Evolutionary conservation across 345 rosid genomes (phyloP), one percentile per base, ranked within the genome.

Genomic region (Citropsis articulata): DNA sequence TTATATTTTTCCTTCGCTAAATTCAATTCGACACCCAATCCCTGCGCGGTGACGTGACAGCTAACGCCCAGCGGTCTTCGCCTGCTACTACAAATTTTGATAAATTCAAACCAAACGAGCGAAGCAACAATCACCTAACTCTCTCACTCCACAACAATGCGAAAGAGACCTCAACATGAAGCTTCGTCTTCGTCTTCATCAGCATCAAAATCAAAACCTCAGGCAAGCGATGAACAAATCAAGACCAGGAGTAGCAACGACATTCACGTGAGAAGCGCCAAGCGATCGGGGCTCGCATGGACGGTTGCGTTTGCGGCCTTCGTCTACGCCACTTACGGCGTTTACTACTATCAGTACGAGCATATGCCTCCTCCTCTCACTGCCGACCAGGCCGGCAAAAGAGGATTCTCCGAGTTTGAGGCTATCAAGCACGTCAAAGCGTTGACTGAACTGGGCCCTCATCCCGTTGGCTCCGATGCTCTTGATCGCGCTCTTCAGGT

Each of bases 341-440:
- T 91, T 72, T 86, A 91, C 70, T 59, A 68, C 18, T 87, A 89
- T 64, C 99, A 96, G 87, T 85, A 63, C 72, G 88, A 85, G 81
- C 85, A 21, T 76, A 56, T 96, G 87, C 98, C 98, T 18, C 50
- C 13, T 71, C 97, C 97, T 1, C 91, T 94, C 25, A 87, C 89
- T 6, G 84, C 93, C 2, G 88, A 87, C 70, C 93, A 90, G 82
- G 97, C 95, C 33, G 99, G 98, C 16, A 94, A 94, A 78, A 87
- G 97, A 64, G 97, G 99, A 10, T 96, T 96, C 79, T 94, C 99
- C 55, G 99, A 96, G 84, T 76, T 87, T 65, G 91, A 88, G 78
- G 97, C 98, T 1, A 81, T 90, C 82, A 85, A 88, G 72, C 99
- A 96, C 80, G 95, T 94, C 19, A 75, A 78, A 80, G 93, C 89